Evolutionary conservation across 768 basidiomycete genomes (phyloP).

Genomic region (Trametes maxima): DNA sequence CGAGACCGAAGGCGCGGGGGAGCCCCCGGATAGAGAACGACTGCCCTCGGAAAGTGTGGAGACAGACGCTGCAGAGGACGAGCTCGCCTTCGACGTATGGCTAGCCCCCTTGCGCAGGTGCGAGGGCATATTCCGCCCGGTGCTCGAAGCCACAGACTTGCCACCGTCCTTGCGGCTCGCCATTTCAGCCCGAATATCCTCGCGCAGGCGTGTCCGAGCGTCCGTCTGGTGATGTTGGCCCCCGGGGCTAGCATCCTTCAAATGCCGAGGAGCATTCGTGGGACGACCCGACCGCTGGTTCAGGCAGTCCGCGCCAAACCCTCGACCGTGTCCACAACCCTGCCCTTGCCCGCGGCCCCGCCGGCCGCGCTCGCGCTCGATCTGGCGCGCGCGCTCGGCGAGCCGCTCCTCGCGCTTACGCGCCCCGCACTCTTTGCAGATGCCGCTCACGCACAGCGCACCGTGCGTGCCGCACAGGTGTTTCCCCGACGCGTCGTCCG

Average conservation of each 20-base stretch:
- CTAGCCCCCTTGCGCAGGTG: slow-evolving; percentile 5
- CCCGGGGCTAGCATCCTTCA: background rate
- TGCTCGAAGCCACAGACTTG: background rate
- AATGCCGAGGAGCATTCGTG: background rate
- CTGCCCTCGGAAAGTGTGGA: background rate
- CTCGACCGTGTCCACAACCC: background rate
- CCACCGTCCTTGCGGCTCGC: background rate
- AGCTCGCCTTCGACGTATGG: background rate
- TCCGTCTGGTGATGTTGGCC: background rate
- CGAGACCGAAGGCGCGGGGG: background rate
- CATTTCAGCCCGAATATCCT: slow-evolving; percentile 9
- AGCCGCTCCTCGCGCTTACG: slow-evolving; percentile 8
- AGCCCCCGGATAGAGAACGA: background rate
- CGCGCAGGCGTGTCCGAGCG: slow-evolving; percentile 1
- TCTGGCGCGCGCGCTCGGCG: slow-evolving; percentile 10
- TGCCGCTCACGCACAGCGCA: slow-evolving; percentile 13
- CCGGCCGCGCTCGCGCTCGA: background rate
- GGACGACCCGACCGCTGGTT: background rate
- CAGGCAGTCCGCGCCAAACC: background rate
- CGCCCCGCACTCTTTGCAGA: slow-evolving; percentile 10
- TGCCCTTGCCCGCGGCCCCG: background rate
- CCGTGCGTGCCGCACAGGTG: slow-evolving; percentile 14
- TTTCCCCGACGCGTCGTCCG: background rate
- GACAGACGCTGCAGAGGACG: background rate
- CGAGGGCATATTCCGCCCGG: slow-evolving; percentile 3